These are phyloP conservation scores for Rhizophora apiculata DNA, from an alignment of 345 rosid species.

Conservation along the genomic window DNA sequence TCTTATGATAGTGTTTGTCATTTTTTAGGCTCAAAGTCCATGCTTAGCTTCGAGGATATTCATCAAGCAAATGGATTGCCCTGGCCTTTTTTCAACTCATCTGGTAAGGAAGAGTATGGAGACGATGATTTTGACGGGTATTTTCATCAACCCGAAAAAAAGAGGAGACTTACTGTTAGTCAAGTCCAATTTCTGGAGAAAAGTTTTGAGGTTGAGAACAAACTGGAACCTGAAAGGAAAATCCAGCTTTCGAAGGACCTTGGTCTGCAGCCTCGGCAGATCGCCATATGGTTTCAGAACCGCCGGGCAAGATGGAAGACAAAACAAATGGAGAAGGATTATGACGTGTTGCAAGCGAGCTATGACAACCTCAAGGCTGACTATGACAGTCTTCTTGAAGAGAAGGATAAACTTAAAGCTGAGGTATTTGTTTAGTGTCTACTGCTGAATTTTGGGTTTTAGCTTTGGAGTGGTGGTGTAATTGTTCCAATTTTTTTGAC, in stretches of 20 bases:
- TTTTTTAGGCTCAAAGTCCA: conserved; percentile 28
- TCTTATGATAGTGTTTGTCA: not conserved
- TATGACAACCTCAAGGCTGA: conserved; percentile 21
- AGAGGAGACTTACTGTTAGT: conserved; percentile 25
- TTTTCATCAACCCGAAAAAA: conserved; percentile 27
- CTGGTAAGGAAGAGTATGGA: conserved; percentile 20
- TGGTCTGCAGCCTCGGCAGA: conserved; percentile 42
- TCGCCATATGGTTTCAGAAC: conserved; percentile 50
- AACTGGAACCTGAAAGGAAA: conserved; percentile 32
- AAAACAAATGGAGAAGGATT: conserved; percentile 44
- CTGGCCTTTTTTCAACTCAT: conserved; percentile 15
- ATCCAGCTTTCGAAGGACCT: conserved; percentile 36
- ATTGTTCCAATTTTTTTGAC: not conserved
- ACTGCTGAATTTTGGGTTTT: not conserved
- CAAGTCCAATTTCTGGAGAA: conserved; percentile 28
- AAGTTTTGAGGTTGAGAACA: conserved; percentile 29
- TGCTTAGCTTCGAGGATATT: conserved; percentile 28
- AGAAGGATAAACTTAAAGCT: conserved; percentile 23
- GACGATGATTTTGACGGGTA: conserved; percentile 29
- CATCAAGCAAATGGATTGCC: conserved; percentile 16
- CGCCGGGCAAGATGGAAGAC: conserved; percentile 41
- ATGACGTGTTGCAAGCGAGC: conserved; percentile 20
- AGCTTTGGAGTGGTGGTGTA: not conserved
- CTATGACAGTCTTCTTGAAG: conserved; percentile 19
- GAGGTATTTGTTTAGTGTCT: conserved; percentile 10